A percentile compares a stretch with the other conserved stretches of the same genome.
phyloP scores from a whole-genome alignment of 305 asterid species.

The Solanum hybrid region DNA sequence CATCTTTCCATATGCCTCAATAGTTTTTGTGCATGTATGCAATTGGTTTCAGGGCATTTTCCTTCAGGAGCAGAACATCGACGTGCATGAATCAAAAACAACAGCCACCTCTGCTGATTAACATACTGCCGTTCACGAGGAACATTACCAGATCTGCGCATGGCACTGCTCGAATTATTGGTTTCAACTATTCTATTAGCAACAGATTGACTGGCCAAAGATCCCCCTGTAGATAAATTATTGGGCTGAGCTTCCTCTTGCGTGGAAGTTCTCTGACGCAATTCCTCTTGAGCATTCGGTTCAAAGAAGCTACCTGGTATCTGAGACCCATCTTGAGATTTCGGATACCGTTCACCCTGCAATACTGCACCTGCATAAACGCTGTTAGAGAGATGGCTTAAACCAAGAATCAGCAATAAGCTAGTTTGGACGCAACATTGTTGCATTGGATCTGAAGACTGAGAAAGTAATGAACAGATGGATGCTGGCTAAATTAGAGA shows the following conservation, averaged over 20 bases:
- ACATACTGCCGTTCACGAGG: constrained; percentile 46
- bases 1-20: constrained; percentile 66
- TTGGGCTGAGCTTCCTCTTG: constrained; percentile 67
- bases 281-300: constrained; percentile 48
- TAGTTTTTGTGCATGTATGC: constrained; percentile 55
- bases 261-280: constrained; percentile 48
- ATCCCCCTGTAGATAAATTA: constrained; percentile 61
- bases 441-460: constrained; percentile 54
- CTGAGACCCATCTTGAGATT: constrained; percentile 50
- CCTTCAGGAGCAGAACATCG: constrained; percentile 75
- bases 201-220: constrained; percentile 47
- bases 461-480: constrained; percentile 31
- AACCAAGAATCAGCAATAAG: constrained; percentile 43
- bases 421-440: constrained; percentile 46
- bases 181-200: constrained; percentile 42
- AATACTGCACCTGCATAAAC: constrained; percentile 36
- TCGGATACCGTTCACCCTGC: constrained; percentile 45
- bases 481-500: constrained; percentile 44
- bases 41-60: constrained; percentile 59
- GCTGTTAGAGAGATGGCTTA: constrained; percentile 40
- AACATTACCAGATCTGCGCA: constrained; percentile 30
- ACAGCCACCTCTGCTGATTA: constrained; percentile 74
- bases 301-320: constrained; percentile 37
- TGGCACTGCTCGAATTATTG: constrained; percentile 26
- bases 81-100: constrained; percentile 86